A percentile compares a stretch with the other conserved stretches of the same genome.
phyloP scores from a whole-genome alignment of 164 flowering plant genomes.

The Protea cynaroides region DNA sequence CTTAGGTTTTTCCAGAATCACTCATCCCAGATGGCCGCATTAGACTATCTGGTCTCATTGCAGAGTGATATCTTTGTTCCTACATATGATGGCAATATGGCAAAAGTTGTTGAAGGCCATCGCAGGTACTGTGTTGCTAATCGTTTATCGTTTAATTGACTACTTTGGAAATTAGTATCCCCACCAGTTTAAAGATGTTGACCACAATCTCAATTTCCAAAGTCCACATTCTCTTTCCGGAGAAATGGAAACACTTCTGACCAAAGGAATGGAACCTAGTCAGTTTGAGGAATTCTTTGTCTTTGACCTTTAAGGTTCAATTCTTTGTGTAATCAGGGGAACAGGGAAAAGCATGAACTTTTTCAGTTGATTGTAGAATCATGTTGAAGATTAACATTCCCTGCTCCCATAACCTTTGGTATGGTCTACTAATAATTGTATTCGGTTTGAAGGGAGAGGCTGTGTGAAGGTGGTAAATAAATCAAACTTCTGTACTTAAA shows the following conservation, averaged over 20 bases:
- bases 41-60: slow-evolving; percentile 89
- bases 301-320: no score
- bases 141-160: background rate
- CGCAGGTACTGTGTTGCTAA: slow-evolving; percentile 57
- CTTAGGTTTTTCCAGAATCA: slow-evolving; percentile 81
- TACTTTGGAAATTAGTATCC: background rate
- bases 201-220: background rate
- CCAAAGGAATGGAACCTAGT: background rate
- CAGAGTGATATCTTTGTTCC: slow-evolving; percentile 96
- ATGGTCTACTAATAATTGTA: no score
- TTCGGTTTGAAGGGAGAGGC: no score
- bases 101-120: slow-evolving; percentile 97
- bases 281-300: no score
- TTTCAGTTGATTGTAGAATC: no score
- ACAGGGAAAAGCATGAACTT: no score
- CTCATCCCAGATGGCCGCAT: slow-evolving; percentile 95
- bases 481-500: no score
- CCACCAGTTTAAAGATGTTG: background rate
- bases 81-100: slow-evolving; percentile 97
- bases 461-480: no score
- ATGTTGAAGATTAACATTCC: no score
- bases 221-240: background rate
- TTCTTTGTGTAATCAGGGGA: no score
- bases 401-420: no score
- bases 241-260: background rate